A percentile compares a stretch with the other conserved stretches of the same genome.
Evolutionary conservation across 345 rosid species (phyloP).

Genomic region (Bretschneidera sinensis): DNA sequence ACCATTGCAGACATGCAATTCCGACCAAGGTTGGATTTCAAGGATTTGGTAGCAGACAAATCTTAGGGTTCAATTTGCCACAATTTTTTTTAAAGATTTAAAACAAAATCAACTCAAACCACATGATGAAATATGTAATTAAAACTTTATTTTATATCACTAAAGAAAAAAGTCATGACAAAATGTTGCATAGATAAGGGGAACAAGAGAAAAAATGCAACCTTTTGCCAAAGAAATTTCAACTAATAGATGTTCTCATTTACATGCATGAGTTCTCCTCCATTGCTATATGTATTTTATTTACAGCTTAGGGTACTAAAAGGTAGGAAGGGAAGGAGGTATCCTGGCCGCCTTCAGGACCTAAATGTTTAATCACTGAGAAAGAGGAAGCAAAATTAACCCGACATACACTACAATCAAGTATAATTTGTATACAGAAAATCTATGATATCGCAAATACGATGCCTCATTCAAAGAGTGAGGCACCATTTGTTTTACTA

Average conservation of each 20-base stretch:
- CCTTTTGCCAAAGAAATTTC: too few species aligned
- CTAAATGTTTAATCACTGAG: constrained; percentile 11
- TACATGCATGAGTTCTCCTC: background rate
- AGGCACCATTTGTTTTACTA: constrained; percentile 23
- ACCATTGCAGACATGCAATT: too few species aligned
- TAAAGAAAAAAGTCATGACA: too few species aligned
- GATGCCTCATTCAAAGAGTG: constrained; percentile 20
- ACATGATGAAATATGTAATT: too few species aligned
- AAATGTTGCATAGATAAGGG: too few species aligned
- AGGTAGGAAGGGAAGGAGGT: constrained; percentile 6
- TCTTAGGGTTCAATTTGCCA: too few species aligned
- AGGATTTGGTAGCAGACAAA: too few species aligned
- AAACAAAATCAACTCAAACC: too few species aligned
- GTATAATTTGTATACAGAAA: constrained; percentile 18
- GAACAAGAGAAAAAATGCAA: too few species aligned
- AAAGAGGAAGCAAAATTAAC: constrained; percentile 8
- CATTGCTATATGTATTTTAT: constrained; percentile 12
- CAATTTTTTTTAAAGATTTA: too few species aligned
- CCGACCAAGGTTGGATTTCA: too few species aligned
- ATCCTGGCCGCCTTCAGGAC: constrained; percentile 7
- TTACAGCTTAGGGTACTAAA: constrained; percentile 21
- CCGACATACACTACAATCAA: constrained; percentile 12
- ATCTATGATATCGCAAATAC: constrained; percentile 17
- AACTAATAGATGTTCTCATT: background rate
- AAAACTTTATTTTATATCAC: too few species aligned